phyloP scores from a whole-genome alignment of 768 basidiomycete species.

The Mrakia gelida region DNA sequence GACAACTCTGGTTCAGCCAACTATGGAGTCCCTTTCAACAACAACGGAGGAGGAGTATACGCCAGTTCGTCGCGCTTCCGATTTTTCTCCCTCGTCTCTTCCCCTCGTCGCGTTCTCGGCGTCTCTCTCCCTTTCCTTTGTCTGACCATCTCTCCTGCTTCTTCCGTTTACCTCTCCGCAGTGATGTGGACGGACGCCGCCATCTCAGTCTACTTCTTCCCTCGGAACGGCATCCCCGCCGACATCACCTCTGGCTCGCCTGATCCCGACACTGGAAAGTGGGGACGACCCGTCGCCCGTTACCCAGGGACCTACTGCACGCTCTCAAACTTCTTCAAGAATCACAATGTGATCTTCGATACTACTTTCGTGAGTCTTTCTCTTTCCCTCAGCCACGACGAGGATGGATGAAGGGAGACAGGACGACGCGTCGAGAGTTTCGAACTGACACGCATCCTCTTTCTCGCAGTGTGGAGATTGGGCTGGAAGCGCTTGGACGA shows the following conservation, averaged over 20 bases:
- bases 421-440: constrained; percentile 58
- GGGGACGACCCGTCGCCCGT: constrained; percentile 21
- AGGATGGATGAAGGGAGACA: background rate
- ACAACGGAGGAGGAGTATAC: constrained; percentile 80
- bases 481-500: constrained; percentile 72
- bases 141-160: background rate
- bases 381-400: no score
- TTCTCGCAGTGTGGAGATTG: constrained; percentile 81
- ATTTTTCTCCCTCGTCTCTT: background rate
- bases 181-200: constrained; percentile 19
- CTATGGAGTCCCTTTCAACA: constrained; percentile 78
- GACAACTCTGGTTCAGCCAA: constrained; percentile 54
- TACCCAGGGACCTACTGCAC: background rate
- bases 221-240: constrained; percentile 62
- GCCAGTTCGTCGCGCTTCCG: constrained; percentile 38
- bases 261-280: constrained; percentile 51
- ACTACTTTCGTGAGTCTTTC: constrained; percentile 7
- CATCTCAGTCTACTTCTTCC: constrained; percentile 57
- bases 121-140: background rate
- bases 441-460: constrained; percentile 67
- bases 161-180: background rate
- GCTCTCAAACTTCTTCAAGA: constrained; percentile 27
- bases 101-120: background rate
- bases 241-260: constrained; percentile 70
- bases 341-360: constrained; percentile 25